Percentiles rank a stretch among this genome's conserved stretches.
Evolutionary conservation across 768 basidiomycete species (phyloP).

Genomic region (Dacryopinax primogenitus): DNA sequence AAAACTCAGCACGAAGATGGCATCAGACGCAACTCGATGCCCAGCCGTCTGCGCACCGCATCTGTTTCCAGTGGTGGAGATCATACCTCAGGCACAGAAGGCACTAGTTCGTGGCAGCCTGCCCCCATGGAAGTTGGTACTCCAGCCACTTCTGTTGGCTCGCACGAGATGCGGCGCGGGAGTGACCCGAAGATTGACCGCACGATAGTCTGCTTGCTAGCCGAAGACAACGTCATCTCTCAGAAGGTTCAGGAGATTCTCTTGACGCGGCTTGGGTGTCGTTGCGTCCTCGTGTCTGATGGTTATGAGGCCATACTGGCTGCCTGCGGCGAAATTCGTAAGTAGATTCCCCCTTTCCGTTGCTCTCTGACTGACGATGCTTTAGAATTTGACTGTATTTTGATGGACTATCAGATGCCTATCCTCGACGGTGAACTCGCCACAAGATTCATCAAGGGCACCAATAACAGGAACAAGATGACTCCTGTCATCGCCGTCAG

Average conservation of each 20-base stretch:
- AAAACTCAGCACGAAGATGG: constrained; percentile 58
- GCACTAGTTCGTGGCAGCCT: constrained; percentile 31
- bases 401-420: constrained; percentile 94
- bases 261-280: constrained; percentile 84
- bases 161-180: constrained; percentile 45
- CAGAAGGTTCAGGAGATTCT: constrained; percentile 95
- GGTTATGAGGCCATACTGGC: constrained; percentile 95
- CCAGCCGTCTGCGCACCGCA: constrained; percentile 73
- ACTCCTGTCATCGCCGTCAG: constrained; percentile 90
- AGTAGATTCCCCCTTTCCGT: constrained; percentile 29
- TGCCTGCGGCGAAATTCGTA: constrained; percentile 94
- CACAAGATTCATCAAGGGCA: constrained; percentile 92
- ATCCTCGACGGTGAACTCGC: constrained; percentile 95
- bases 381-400: constrained; percentile 85
- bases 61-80: constrained; percentile 63
- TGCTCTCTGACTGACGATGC: constrained; percentile 18
- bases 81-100: constrained; percentile 53
- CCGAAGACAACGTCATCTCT: constrained; percentile 96
- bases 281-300: constrained; percentile 88
- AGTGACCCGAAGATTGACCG: constrained; percentile 56
- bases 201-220: constrained; percentile 84
- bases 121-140: constrained; percentile 45
- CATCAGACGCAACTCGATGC: constrained; percentile 62
- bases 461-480: constrained; percentile 84
- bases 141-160: constrained; percentile 74